Percentiles rank a stretch among this genome's conserved stretches.
These are phyloP conservation scores for Emmonsiellopsis sp. DNA, from an alignment of 2,329 filamentous ascomycete species.

Conservation along the genomic window DNA sequence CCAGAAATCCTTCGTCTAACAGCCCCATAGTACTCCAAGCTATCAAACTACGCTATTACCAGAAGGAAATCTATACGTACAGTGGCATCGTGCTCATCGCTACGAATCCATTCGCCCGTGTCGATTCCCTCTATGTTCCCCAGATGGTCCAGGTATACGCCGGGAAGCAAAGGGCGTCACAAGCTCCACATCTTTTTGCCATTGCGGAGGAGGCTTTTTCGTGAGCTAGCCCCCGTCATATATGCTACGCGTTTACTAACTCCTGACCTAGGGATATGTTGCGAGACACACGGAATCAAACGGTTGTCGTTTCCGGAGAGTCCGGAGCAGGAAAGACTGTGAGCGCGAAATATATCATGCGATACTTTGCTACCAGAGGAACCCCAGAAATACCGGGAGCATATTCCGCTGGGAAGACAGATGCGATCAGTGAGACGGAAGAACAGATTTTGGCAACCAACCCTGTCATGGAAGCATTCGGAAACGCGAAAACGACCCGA, in stretches of 20 bases:
- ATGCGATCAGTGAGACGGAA: conserved; percentile 94
- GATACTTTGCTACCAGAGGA: conserved; percentile 97
- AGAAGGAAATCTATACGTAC: conserved; percentile 99
- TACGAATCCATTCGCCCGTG: conserved; percentile 92
- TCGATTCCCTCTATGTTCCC: conserved; percentile 95
- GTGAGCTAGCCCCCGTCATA: conserved; percentile 41
- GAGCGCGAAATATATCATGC: conserved; percentile 99
- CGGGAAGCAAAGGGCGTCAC: conserved; percentile 89
- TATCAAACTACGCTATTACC: conserved; percentile 90
- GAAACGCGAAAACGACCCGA: conserved; percentile 98
- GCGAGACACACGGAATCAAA: conserved; percentile 91
- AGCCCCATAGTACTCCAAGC: conserved; percentile 71
- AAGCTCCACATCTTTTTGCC: conserved; percentile 95
- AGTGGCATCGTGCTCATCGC: conserved; percentile 97
- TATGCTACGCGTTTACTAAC: conserved; percentile 4
- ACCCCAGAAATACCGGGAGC: conserved; percentile 77
- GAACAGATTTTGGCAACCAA: conserved; percentile 98
- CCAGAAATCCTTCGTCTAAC: conserved; percentile 12
- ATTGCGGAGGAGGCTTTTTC: conserved; percentile 98
- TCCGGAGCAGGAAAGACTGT: conserved; percentile 98
- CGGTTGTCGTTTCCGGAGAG: conserved; percentile 97
- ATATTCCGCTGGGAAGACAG: conserved; percentile 61
- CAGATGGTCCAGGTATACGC: conserved; percentile 99
- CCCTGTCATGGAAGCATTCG: conserved; percentile 99
- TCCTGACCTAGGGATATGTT: conserved; percentile 70